These are phyloP conservation scores for Pythium grandisporangium DNA, from an alignment of 352 stramenopile species.

Conservation along the genomic window DNA sequence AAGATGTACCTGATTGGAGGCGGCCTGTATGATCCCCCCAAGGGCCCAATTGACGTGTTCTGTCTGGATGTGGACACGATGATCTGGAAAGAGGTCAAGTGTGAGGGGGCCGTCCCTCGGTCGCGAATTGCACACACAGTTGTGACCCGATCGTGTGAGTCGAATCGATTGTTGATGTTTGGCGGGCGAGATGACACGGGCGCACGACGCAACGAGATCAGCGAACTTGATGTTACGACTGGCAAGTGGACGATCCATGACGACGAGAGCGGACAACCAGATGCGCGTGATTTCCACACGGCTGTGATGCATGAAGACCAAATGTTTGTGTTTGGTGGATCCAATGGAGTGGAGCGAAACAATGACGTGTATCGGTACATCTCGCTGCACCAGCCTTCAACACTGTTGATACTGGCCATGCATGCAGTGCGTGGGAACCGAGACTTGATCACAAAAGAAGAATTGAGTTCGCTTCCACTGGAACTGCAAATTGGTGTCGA, in stretches of 20 bases:
- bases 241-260: constrained; percentile 56
- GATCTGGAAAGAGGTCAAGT: constrained; percentile 52
- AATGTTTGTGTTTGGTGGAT: constrained; percentile 79
- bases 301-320: constrained; percentile 60
- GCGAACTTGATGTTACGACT: constrained; percentile 51
- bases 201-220: constrained; percentile 56
- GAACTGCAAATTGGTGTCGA: constrained; percentile 58
- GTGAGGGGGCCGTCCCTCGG: constrained; percentile 45
- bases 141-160: constrained; percentile 32
- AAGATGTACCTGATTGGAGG: constrained; percentile 77
- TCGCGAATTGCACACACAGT: constrained; percentile 80
- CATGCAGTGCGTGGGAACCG: constrained; percentile 43
- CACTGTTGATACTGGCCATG: constrained; percentile 63
- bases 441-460: constrained; percentile 23
- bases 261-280: constrained; percentile 44
- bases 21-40: constrained; percentile 73
- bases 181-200: constrained; percentile 67
- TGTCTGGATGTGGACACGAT: constrained; percentile 71
- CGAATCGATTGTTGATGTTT: constrained; percentile 64
- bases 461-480: constrained; percentile 37
- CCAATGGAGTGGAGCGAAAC: constrained; percentile 76
- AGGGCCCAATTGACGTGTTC: constrained; percentile 69
- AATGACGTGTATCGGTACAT: constrained; percentile 74
- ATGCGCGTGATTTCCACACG: constrained; percentile 77
- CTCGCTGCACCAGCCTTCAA: constrained; percentile 44